Evolutionary conservation across 2,329 filamentous ascomycete species (phyloP).

Genomic region (Cladophialophora exuberans): DNA sequence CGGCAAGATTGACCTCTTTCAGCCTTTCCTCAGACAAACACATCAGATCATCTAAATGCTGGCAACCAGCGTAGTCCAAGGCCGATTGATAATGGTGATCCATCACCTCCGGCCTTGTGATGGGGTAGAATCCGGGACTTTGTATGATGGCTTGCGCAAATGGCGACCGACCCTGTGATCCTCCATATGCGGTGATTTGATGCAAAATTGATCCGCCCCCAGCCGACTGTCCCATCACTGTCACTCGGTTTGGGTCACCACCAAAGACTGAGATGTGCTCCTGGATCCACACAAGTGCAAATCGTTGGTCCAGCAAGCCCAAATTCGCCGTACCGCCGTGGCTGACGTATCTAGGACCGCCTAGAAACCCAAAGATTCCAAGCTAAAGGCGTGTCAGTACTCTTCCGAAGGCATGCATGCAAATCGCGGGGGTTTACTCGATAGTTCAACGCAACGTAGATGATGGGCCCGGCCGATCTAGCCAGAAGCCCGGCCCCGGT

Average conservation of each 20-base stretch:
- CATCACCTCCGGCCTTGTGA: too few relatives aligned
- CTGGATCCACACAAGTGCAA: slow-evolving; percentile 60
- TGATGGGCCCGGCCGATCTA: slow-evolving; percentile 10
- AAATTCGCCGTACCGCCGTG: slow-evolving; percentile 49
- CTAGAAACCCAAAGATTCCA: slow-evolving; percentile 53
- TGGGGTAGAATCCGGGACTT: slow-evolving; percentile 45
- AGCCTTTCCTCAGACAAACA: slow-evolving; percentile 44
- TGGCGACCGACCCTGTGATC: not conserved
- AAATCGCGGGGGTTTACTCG: slow-evolving; percentile 18
- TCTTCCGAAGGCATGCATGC: not conserved
- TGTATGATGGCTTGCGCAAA: slow-evolving; percentile 48
- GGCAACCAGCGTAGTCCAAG: too few relatives aligned
- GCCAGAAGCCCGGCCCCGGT: slow-evolving; percentile 8
- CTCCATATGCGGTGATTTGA: slow-evolving; percentile 28
- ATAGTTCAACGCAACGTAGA: slow-evolving; percentile 25
- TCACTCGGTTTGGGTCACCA: slow-evolving; percentile 55
- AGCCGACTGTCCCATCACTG: slow-evolving; percentile 56
- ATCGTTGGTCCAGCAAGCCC: slow-evolving; percentile 57
- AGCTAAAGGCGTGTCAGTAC: slow-evolving; percentile 31
- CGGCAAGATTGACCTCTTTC: slow-evolving; percentile 52
- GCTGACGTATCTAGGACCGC: slow-evolving; percentile 48
- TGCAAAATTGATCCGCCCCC: slow-evolving; percentile 56
- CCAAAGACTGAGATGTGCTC: slow-evolving; percentile 59
- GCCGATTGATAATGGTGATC: too few relatives aligned
- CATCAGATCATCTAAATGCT: slow-evolving; percentile 43